A percentile compares a stretch with the other conserved stretches of the same genome.
Evolutionary conservation across 208 protist genomes (phyloP).

Genomic region (Crithidia thermophila): DNA sequence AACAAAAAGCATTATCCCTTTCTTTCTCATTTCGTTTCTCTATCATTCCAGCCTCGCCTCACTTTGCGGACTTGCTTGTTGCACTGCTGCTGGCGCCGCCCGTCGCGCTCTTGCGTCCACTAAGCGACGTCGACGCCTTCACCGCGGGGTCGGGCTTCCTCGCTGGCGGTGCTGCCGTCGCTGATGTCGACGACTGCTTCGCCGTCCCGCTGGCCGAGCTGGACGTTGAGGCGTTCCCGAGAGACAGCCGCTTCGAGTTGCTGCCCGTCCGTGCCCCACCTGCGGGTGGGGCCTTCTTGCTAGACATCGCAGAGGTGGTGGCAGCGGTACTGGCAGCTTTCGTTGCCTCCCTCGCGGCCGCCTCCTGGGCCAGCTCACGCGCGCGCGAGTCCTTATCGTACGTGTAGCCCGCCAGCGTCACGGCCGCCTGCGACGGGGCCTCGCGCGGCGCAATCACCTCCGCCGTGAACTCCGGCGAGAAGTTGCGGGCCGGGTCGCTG

Average conservation of each 20-base stretch:
- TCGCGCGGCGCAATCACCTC: slow-evolving; percentile 32
- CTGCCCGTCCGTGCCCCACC: too few species aligned
- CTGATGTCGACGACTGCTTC: background rate
- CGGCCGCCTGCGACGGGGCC: slow-evolving; percentile 35
- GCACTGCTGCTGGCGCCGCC: too few species aligned
- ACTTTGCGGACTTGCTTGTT: too few species aligned
- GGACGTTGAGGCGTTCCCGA: slow-evolving; percentile 14
- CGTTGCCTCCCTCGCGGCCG: background rate
- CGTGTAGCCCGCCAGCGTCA: slow-evolving; percentile 69
- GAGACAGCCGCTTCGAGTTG: slow-evolving; percentile 10
- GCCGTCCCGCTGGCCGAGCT: slow-evolving; percentile 10
- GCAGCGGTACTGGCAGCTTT: background rate
- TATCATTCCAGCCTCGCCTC: too few species aligned
- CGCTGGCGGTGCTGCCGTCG: background rate
- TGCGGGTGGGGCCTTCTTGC: too few species aligned
- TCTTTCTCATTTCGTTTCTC: too few species aligned
- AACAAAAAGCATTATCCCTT: too few species aligned
- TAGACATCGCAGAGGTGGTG: background rate
- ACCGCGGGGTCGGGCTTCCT: background rate
- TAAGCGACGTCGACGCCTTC: too few species aligned
- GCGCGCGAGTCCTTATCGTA: slow-evolving; percentile 44
- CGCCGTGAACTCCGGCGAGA: slow-evolving; percentile 76
- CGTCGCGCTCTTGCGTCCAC: too few species aligned
- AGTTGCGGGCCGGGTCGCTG: slow-evolving; percentile 75
- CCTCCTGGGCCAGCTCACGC: background rate